Base-by-base conservation (phyloP, 495 filamentous ascomycete genomes). In the Podospora comata region DNA sequence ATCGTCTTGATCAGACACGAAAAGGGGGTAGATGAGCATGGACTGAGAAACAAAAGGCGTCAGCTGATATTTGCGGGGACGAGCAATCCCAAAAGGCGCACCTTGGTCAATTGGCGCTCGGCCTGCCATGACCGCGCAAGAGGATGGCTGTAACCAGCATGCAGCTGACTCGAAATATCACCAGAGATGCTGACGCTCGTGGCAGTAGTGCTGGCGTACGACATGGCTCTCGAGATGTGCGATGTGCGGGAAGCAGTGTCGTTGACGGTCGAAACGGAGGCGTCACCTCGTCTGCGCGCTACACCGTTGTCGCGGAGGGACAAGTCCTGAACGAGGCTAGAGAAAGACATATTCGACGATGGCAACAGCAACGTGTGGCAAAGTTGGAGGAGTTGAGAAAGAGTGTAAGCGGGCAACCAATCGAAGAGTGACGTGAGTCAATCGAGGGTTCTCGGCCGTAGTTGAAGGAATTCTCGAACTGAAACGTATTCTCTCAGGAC, bases 21-120 rank as follows among this genome's bases (percentile, higher is more conserved):
- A 99, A 57, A 99, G 85, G 2, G 95, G 95, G 78, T 96, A 97
- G 64, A 99, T 97, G 71, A 99, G 87, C 94, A 98, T 98, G 39
- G 93, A 93, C 94, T 97, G 71, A 3, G 56, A 44, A 65, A 13
- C 13, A 1, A 32, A 32, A 60, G 4, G 5, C 19, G 67, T 74
- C 60, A 75, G 75, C 30, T 20, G 60, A 32, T 34, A 59, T 30
- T 32, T 2, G 20, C 15, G 15, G 58, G 48, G 2, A 56, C 19
- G 28, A 53, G 23, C 28, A 53, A 19, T 26, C 28, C 62, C 39
- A 27, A 18, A 13, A 34, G 64, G 69, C 83, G 63, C 68, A 93
- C 94, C 88, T 99, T 99, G 20, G 96, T 98, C 74, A 99, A 86
- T 84, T 98, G 94, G 61, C 93, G 86, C 80, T 99, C 96, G 11